Conservation (phyloP, 2,329 filamentous ascomycete species). For the Atkinsonella texensis region DNA sequence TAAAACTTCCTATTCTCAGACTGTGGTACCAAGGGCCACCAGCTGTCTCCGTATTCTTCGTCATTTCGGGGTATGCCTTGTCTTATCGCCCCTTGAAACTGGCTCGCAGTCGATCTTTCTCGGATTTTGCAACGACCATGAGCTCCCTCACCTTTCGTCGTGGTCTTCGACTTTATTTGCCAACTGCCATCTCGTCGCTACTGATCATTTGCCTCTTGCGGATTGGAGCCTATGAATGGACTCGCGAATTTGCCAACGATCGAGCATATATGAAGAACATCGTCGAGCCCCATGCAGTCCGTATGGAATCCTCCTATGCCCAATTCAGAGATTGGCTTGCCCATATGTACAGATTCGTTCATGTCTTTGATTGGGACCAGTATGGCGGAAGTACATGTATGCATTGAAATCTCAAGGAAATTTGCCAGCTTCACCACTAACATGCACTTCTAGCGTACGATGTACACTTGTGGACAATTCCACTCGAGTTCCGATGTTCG, state of each 20-base stretch:
- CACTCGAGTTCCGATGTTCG: constrained; percentile 46
- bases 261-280: constrained; percentile 33
- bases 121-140: constrained; percentile 32
- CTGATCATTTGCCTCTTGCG: constrained; percentile 32
- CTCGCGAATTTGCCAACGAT: constrained; percentile 32
- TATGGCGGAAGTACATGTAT: constrained; percentile 34
- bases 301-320: constrained; percentile 22
- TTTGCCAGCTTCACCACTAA: constrained; percentile 9
- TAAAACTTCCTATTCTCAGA: constrained; percentile 42
- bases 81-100: constrained; percentile 40
- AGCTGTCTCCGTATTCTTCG: constrained; percentile 49
- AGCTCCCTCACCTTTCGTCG: constrained; percentile 40
- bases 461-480: constrained; percentile 51
- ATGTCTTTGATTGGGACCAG: constrained; percentile 38
- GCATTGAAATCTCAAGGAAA: constrained; percentile 7
- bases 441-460: constrained; percentile 29
- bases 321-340: constrained; percentile 34
- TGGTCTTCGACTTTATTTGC: constrained; percentile 38
- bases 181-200: constrained; percentile 37
- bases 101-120: constrained; percentile 22
- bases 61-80: constrained; percentile 50
- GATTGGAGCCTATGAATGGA: constrained; percentile 35
- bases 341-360: constrained; percentile 37
- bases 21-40: constrained; percentile 43
- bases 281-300: constrained; percentile 33